Percentiles rank a stretch among this genome's conserved stretches.
Evolutionary conservation across 2,329 filamentous ascomycete species (phyloP).

Genomic region (Aspergillus ustus): DNA sequence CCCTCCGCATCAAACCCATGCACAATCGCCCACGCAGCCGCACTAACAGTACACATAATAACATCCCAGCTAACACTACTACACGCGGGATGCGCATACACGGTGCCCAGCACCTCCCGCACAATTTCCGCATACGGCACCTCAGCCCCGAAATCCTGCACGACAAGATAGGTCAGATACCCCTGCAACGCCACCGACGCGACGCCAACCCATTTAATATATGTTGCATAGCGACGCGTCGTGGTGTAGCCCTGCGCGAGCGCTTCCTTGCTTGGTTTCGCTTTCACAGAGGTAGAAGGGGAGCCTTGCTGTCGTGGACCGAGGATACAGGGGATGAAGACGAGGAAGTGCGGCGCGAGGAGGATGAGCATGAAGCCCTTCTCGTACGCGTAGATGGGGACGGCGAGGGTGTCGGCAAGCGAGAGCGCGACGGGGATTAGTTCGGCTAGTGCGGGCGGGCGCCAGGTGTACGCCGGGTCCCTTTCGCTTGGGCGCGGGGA

Average conservation of each 20-base stretch:
- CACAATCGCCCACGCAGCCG: constrained; percentile 1
- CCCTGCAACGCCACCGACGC: constrained; percentile 30
- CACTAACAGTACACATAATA: constrained; percentile 52
- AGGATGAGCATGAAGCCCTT: constrained; percentile 30
- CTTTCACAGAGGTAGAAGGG: background rate
- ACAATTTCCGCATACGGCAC: constrained; percentile 12
- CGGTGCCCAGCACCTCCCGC: constrained; percentile 53
- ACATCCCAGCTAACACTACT: constrained; percentile 64
- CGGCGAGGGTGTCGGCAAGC: constrained; percentile 23
- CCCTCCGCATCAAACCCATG: background rate
- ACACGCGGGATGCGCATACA: constrained; percentile 63
- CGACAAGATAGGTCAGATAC: constrained; percentile 22
- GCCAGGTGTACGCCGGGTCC: background rate
- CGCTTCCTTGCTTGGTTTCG: background rate
- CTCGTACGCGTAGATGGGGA: constrained; percentile 26
- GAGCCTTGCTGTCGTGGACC: background rate
- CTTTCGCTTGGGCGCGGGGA: constrained; percentile 13
- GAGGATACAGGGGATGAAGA: constrained; percentile 24
- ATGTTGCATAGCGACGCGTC: constrained; percentile 19
- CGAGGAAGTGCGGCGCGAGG: constrained; percentile 28
- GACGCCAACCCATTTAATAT: constrained; percentile 39
- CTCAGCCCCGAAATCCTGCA: background rate
- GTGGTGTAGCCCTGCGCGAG: constrained; percentile 12
- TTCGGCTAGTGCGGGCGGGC: constrained; percentile 15
- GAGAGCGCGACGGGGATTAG: constrained; percentile 18